Percentiles rank a stretch among this genome's conserved stretches.
These are phyloP conservation scores for Pseudogymnoascus sp. DNA, from an alignment of 2,329 filamentous ascomycete species.

Conservation along the genomic window DNA sequence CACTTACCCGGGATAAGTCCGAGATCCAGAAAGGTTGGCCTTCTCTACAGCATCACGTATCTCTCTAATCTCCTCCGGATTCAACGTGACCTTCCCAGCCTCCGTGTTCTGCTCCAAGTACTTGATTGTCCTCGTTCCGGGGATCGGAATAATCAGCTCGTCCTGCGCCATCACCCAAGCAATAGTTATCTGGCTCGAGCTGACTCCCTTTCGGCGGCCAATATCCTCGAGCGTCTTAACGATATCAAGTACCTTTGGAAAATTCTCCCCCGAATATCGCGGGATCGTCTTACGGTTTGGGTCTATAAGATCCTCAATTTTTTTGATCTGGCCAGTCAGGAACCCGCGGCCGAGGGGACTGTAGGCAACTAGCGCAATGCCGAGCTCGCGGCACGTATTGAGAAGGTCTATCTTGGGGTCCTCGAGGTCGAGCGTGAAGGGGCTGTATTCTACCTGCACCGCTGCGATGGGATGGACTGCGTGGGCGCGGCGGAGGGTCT, in stretches of 20 bases:
- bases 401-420: constrained; percentile 36
- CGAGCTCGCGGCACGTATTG: constrained; percentile 45
- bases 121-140: constrained; percentile 39
- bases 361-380: constrained; percentile 19
- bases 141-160: constrained; percentile 51
- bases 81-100: no score
- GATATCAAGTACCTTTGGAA: constrained; percentile 16
- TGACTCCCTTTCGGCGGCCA: no score
- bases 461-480: constrained; percentile 41
- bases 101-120: constrained; percentile 38
- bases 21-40: no score
- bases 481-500: constrained; percentile 42
- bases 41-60: no score
- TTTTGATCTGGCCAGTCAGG: no score
- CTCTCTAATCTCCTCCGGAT: no score
- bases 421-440: constrained; percentile 30
- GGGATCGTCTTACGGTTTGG: no score
- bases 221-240: no score
- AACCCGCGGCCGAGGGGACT: no score
- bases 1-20: no score
- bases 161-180: constrained; percentile 56
- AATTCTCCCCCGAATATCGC: constrained; percentile 21
- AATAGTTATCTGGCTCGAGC: constrained; percentile 31
- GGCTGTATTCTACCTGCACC: constrained; percentile 24
- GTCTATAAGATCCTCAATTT: no score